Base-by-base conservation (phyloP, 768 basidiomycete species). In the Scleroderma bovista region DNA sequence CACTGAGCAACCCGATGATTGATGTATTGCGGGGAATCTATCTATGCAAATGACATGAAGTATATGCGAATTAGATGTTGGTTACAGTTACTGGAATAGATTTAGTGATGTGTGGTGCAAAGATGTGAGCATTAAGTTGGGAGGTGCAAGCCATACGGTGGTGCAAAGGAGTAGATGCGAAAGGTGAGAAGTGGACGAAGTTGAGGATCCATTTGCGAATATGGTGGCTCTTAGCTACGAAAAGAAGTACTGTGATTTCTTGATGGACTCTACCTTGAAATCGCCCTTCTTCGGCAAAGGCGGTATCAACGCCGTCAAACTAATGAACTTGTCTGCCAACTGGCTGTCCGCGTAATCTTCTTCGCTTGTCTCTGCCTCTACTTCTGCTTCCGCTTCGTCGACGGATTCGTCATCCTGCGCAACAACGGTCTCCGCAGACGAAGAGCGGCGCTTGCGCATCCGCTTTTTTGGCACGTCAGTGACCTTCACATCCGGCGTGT, bases 181-280 rank as follows among this genome's bases (percentile, higher is more conserved):
- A n/a, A n/a, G n/a, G n/a, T n/a, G n/a, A n/a, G n/a, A n/a, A n/a
- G n/a, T n/a, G n/a, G n/a, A n/a, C n/a, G n/a, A 23, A 47, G n/a
- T 38, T 44, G 15, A 24, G 31, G 26, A 41, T 22, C 15, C 9
- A 17, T 13, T 9, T n/a, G 33, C 11, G 46, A 0, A 24, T 17
- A 19, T 7, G 16, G 38, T 22, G 11, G 29, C 15, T 16, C 29
- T 2, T 29, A 15, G n/a, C 69, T 79, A 96, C 38, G 93, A 94
- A 77, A 97, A 98, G 79, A 98, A 98, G 69, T 97, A 98, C 33
- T 76, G 75, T 38, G 87, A 90, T 50, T 81, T 69, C 64, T 86
- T 86, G 69, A 97, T 93, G 52, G 74, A 75, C 59, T 80, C 74
- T 54, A 98, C 91, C 56, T 89, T 79, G 65, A 98, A 96, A 50